phyloP scores from a whole-genome alignment of 2,329 filamentous ascomycete species.

The Fusarium chuoi region DNA sequence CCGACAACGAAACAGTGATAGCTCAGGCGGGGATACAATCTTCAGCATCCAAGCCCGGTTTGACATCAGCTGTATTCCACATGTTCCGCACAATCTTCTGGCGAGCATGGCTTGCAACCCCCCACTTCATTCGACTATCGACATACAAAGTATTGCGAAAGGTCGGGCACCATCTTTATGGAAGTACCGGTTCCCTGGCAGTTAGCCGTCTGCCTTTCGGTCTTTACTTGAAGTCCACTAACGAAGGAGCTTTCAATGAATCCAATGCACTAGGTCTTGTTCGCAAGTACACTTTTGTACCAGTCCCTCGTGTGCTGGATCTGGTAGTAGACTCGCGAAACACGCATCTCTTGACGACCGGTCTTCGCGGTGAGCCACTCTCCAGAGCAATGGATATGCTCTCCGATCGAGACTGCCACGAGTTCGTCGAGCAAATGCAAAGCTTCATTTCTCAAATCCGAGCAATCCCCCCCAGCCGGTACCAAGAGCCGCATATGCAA shows the following conservation, averaged over 20 bases:
- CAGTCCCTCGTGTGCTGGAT: slow-evolving; percentile 42
- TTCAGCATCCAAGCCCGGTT: not conserved
- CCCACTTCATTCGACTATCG: not conserved
- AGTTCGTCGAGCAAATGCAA: slow-evolving; percentile 34
- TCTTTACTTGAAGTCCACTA: slow-evolving; percentile 45
- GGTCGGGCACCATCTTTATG: not conserved
- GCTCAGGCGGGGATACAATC: fast-evolving
- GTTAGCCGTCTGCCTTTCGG: slow-evolving; percentile 46
- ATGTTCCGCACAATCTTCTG: not conserved
- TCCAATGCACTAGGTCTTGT: slow-evolving; percentile 43
- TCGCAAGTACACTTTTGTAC: slow-evolving; percentile 42
- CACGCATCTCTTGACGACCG: slow-evolving; percentile 11
- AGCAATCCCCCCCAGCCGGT: slow-evolving; percentile 34
- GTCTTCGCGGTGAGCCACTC: slow-evolving; percentile 1
- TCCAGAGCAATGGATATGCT: slow-evolving; percentile 35
- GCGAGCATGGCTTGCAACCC: not conserved
- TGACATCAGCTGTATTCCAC: not conserved
- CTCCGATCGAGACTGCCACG: slow-evolving; percentile 38
- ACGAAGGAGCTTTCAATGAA: slow-evolving; percentile 38
- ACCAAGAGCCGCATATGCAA: slow-evolving; percentile 45
- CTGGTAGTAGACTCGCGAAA: slow-evolving; percentile 36
- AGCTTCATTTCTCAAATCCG: slow-evolving; percentile 44
- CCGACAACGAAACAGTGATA: too few species aligned
- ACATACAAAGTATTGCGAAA: not conserved
- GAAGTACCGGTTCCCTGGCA: not conserved